Percentiles rank a stretch among this genome's conserved stretches.
phyloP scores from a whole-genome alignment of 768 basidiomycete genomes.

The Porpolomopsis calyptriformis region DNA sequence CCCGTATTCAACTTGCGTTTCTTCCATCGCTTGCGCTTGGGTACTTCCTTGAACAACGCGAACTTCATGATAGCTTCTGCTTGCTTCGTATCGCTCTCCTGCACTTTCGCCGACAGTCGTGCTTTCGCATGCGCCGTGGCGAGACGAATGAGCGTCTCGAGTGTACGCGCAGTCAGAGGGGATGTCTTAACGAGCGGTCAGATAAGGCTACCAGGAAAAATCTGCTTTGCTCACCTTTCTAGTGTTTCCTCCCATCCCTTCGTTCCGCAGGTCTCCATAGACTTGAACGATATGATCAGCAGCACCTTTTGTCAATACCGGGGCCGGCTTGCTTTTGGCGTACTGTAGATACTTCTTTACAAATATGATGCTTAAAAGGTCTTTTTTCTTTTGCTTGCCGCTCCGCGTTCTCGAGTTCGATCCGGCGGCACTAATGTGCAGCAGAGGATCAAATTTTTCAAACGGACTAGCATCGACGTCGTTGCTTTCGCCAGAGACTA shows the following conservation, averaged over 20 bases:
- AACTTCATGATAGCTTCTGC: conserved; percentile 96
- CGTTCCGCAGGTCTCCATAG: conserved; percentile 86
- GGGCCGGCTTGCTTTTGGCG: conserved; percentile 80
- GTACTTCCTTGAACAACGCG: conserved; percentile 95
- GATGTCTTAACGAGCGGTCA: conserved; percentile 57
- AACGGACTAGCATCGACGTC: conserved; percentile 70
- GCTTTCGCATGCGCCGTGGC: conserved; percentile 97
- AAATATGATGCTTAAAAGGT: conserved; percentile 86
- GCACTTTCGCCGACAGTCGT: conserved; percentile 76
- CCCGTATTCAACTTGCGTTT: conserved; percentile 79
- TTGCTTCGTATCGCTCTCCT: conserved; percentile 73
- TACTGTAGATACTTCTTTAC: conserved; percentile 99
- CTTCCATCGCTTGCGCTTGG: conserved; percentile 71
- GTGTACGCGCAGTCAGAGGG: conserved; percentile 93
- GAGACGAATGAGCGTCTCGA: conserved; percentile 96
- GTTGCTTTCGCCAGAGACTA: conserved; percentile 39
- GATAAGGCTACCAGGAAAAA: conserved; percentile 1
- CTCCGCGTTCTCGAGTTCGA: conserved; percentile 45
- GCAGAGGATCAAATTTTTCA: conserved; percentile 91
- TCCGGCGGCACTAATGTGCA: conserved; percentile 72
- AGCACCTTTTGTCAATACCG: conserved; percentile 83
- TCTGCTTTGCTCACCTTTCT: conserved; percentile 50
- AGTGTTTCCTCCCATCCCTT: conserved; percentile 79
- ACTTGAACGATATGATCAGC: conserved; percentile 90
- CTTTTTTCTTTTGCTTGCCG: conserved; percentile 53